Evolutionary conservation across 805 yeast genomes (phyloP).

Genomic region (Pichia insulana): DNA sequence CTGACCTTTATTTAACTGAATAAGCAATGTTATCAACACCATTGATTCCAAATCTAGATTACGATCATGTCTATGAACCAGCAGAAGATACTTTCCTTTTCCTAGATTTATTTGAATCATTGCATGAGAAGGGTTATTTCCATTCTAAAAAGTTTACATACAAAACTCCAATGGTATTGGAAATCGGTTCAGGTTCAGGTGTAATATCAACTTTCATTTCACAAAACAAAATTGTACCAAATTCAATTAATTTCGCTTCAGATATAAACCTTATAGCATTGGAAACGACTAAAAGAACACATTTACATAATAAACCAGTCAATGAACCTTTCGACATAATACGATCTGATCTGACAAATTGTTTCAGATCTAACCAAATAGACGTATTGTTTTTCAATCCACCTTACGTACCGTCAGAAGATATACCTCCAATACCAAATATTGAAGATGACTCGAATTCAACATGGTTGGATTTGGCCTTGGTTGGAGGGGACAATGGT

Average conservation of each 20-base stretch:
- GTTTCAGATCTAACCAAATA: constrained; percentile 37
- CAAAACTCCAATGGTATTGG: constrained; percentile 52
- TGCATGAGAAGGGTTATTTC: constrained; percentile 29
- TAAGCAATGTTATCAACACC: constrained; percentile 75
- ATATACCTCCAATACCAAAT: constrained; percentile 53
- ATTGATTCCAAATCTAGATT: constrained; percentile 42
- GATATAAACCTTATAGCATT: constrained; percentile 82
- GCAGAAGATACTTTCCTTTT: constrained; percentile 86
- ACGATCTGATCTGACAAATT: constrained; percentile 50
- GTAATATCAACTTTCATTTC: constrained; percentile 73
- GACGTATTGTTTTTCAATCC: constrained; percentile 88
- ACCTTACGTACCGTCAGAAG: constrained; percentile 89
- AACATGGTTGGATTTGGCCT: constrained; percentile 81
- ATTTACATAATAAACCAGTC: constrained; percentile 14
- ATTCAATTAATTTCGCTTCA: constrained; percentile 52
- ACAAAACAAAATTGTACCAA: constrained; percentile 40
- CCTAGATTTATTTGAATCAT: constrained; percentile 69
- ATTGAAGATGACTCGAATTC: constrained; percentile 33
- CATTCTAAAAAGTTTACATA: constrained; percentile 6
- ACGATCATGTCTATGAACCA: constrained; percentile 83
- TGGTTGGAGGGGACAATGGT: constrained; percentile 84
- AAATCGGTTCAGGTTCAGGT: constrained; percentile 91
- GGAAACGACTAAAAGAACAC: constrained; percentile 38
- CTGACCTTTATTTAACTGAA: background rate
- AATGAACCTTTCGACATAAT: constrained; percentile 34